Conservation (phyloP, 352 stramenopile species). For the Phytophthora foliorum region DNA sequence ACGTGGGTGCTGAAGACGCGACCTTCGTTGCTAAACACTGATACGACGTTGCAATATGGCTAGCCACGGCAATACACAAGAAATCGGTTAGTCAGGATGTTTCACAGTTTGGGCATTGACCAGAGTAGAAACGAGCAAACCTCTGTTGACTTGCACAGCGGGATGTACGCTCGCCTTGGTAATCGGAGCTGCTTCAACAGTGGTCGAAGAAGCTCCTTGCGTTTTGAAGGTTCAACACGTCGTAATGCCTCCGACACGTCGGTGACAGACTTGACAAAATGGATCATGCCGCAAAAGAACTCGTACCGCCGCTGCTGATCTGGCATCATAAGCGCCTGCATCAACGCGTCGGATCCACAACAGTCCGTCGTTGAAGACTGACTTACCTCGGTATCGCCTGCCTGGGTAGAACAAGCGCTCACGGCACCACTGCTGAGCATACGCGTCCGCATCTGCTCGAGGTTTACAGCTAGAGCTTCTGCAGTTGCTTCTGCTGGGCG, state of each 20-base stretch:
- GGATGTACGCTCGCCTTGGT: conserved; percentile 74
- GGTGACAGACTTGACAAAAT: conserved; percentile 86
- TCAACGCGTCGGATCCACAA: conserved; percentile 30
- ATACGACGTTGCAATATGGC: conserved; percentile 70
- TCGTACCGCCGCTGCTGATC: conserved; percentile 63
- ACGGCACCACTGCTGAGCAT: conserved; percentile 37
- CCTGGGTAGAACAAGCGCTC: conserved; percentile 32
- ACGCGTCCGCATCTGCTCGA: conserved; percentile 32
- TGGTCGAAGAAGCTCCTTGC: conserved; percentile 62
- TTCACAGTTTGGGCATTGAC: background rate
- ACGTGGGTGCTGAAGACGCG: conserved; percentile 87
- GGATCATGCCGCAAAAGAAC: conserved; percentile 86
- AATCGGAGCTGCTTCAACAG: conserved; percentile 64
- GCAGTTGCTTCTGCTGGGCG: conserved; percentile 25
- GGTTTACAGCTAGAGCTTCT: conserved; percentile 23
- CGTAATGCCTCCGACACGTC: conserved; percentile 81
- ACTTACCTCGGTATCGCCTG: conserved; percentile 42
- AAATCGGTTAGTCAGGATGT: background rate
- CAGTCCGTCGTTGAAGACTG: conserved; percentile 41
- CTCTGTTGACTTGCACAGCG: conserved; percentile 85
- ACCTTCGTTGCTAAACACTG: conserved; percentile 70
- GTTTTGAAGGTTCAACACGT: conserved; percentile 69
- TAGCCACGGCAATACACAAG: conserved; percentile 17
- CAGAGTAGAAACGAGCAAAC: conserved; percentile 35
- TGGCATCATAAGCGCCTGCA: conserved; percentile 44